phyloP scores from a whole-genome alignment of 208 protist genomes.

The Phytomonas francai region DNA sequence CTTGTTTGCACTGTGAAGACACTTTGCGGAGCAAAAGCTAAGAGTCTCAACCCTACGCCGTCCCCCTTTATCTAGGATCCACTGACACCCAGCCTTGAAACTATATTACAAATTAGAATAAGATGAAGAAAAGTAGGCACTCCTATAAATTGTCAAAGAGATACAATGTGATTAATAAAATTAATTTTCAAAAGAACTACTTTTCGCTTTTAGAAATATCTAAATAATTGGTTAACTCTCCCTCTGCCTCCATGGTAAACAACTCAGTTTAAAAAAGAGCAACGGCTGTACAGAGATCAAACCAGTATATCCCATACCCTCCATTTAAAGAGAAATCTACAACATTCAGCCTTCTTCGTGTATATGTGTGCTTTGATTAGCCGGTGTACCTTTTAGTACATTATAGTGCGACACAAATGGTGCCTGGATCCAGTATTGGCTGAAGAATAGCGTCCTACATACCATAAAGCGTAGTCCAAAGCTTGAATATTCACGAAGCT shows the following conservation, averaged over 20 bases:
- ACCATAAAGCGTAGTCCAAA: constrained; percentile 78
- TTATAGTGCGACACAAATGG: constrained; percentile 56
- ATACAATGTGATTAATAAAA: not conserved
- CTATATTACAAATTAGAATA: not conserved
- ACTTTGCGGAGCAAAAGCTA: not conserved
- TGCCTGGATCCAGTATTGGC: constrained; percentile 23
- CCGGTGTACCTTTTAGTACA: constrained; percentile 27
- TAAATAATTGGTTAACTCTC: not conserved
- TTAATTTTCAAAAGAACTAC: not conserved
- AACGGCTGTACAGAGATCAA: not conserved
- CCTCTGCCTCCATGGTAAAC: not conserved
- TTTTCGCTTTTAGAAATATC: not conserved
- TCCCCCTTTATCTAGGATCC: not conserved
- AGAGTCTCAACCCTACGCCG: not conserved
- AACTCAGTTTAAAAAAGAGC: not conserved
- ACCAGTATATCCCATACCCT: not conserved
- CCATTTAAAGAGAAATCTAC: not conserved
- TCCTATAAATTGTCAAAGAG: not conserved
- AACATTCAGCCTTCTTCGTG: not conserved
- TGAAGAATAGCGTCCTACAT: constrained; percentile 45
- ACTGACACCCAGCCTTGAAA: not conserved
- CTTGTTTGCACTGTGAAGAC: not conserved
- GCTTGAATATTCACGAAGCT: constrained; percentile 13
- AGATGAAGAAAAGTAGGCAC: not conserved
- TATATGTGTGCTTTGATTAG: not conserved